Evolutionary conservation across 176 grass and related monocot species (phyloP).

Genomic region (Oryza glaberrima): DNA sequence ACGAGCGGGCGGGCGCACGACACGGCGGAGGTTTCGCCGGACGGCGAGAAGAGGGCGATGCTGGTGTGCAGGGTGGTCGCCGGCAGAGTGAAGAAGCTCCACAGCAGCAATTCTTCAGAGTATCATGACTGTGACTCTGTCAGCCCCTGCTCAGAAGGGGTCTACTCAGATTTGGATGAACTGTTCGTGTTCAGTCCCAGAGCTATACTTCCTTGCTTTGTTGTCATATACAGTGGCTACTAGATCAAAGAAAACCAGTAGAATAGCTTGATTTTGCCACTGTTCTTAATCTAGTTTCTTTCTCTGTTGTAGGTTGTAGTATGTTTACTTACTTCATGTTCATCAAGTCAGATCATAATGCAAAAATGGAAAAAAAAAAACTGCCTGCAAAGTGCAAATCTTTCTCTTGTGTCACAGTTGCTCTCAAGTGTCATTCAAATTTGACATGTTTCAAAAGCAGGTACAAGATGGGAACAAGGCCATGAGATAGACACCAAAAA

Average conservation of each 20-base stretch:
- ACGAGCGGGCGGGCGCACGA: constrained; percentile 75
- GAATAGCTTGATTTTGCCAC: constrained; percentile 7
- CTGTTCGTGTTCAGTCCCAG: constrained; percentile 69
- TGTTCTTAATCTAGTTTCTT: background rate
- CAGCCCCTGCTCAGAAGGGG: constrained; percentile 32
- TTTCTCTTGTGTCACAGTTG: background rate
- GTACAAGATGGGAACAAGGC: constrained; percentile 22
- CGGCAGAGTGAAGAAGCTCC: constrained; percentile 72
- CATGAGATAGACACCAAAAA: constrained; percentile 34
- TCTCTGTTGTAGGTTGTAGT: constrained; percentile 13
- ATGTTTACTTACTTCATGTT: background rate
- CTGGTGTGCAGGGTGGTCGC: constrained; percentile 90
- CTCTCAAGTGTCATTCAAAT: background rate
- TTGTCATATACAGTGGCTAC: constrained; percentile 76
- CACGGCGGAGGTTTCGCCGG: constrained; percentile 9
- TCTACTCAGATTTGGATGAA: constrained; percentile 66
- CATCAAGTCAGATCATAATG: constrained; percentile 14
- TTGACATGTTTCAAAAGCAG: background rate
- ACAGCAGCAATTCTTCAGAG: constrained; percentile 11
- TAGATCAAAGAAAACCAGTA: constrained; percentile 21
- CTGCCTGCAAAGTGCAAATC: background rate
- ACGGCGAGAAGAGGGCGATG: constrained; percentile 65
- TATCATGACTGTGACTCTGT: constrained; percentile 53
- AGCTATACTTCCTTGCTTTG: constrained; percentile 89
- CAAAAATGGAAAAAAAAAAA: background rate